Evolutionary conservation across 2,329 filamentous ascomycete species (phyloP).

Genomic region (Aspergillus novoparasiticus): DNA sequence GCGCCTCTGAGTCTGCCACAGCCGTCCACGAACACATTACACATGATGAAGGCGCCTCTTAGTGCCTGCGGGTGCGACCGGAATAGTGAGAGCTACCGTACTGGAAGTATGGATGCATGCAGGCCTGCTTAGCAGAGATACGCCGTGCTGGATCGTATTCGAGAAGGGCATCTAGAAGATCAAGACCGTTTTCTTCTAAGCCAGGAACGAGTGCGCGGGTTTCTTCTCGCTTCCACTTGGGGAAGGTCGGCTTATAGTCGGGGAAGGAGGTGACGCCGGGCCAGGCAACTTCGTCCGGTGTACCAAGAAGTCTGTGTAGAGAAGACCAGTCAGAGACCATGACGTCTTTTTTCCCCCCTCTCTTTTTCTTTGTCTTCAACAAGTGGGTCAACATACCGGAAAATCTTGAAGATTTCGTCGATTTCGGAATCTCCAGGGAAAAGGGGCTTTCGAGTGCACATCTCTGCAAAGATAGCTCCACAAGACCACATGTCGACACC

Average conservation of each 20-base stretch:
- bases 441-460: constrained; percentile 90
- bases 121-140: constrained; percentile 86
- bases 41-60: constrained; percentile 22
- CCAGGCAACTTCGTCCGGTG: constrained; percentile 79
- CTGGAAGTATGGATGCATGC: constrained; percentile 80
- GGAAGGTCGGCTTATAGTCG: constrained; percentile 90
- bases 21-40: constrained; percentile 23
- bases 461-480: constrained; percentile 93
- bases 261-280: constrained; percentile 93
- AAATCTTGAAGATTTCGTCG: constrained; percentile 93
- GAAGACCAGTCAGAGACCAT: constrained; percentile 23
- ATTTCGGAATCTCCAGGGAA: constrained; percentile 94
- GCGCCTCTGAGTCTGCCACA: constrained; percentile 8
- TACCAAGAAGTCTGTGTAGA: constrained; percentile 68
- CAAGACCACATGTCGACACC: constrained; percentile 97
- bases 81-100: constrained; percentile 53
- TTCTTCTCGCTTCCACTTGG: constrained; percentile 80
- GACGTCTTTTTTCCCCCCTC: background rate
- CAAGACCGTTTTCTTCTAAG: constrained; percentile 64
- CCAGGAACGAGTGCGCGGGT: constrained; percentile 67
- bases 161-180: constrained; percentile 66
- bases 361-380: background rate
- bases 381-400: constrained; percentile 62
- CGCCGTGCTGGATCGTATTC: constrained; percentile 85
- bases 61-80: constrained; percentile 45